Evolutionary conservation across 176 grass and related monocot genomes (phyloP).

Genomic region (Coix lacrymajobi): DNA sequence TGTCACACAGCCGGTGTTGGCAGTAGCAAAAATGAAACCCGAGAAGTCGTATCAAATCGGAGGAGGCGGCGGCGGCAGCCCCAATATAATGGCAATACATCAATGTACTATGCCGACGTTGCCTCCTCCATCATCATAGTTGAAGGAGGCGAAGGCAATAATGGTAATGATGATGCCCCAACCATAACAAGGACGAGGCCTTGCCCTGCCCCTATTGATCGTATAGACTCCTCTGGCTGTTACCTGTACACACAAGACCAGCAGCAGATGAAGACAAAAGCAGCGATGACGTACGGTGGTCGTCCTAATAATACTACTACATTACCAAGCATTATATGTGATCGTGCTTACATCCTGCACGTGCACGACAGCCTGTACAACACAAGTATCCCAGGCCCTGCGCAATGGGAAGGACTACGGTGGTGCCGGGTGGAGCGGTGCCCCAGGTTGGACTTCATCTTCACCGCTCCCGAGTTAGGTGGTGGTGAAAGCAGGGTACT

Average conservation of each 20-base stretch:
- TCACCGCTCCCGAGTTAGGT: not conserved
- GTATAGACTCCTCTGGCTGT: not conserved
- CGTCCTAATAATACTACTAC: not conserved
- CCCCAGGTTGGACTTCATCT: not conserved
- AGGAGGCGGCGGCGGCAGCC: not conserved
- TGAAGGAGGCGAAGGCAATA: not conserved
- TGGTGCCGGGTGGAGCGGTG: conserved; percentile 25
- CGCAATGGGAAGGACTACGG: fast-evolving
- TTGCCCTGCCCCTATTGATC: not conserved
- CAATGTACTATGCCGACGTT: not conserved
- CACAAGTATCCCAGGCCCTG: not conserved
- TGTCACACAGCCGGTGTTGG: too few relatives aligned
- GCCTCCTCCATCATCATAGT: too few relatives aligned
- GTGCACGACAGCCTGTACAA: not conserved
- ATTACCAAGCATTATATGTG: not conserved
- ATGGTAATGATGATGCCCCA: not conserved
- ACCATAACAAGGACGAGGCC: not conserved
- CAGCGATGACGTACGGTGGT: too few relatives aligned
- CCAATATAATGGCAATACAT: not conserved
- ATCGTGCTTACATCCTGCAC: not conserved
- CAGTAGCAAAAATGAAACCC: too few relatives aligned
- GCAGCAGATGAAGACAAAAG: not conserved
- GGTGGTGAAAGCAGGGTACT: fast-evolving
- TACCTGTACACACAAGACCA: not conserved
- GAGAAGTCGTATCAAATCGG: not conserved